Percentiles rank a stretch among this genome's conserved stretches.
Conservation (phyloP, 2,329 filamentous ascomycete species). For the Trichoderma afroharzianum region DNA sequence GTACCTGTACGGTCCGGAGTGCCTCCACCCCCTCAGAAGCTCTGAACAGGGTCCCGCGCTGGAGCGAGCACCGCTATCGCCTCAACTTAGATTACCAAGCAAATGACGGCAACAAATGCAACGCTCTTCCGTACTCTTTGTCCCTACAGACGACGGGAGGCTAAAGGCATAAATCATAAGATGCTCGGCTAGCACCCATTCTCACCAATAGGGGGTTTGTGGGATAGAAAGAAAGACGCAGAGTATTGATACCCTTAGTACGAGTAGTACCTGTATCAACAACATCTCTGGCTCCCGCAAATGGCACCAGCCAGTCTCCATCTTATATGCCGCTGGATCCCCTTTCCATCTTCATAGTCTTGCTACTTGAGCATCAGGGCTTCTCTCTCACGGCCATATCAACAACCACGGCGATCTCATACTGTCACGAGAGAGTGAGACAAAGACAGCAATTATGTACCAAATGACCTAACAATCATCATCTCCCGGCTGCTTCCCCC, state of each 20-base stretch:
- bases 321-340: background rate
- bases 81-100: slow-evolving; percentile 1
- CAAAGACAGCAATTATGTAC: background rate
- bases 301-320: background rate
- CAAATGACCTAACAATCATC: background rate
- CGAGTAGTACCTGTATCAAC: background rate
- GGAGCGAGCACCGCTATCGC: background rate
- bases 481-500: slow-evolving; percentile 5
- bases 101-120: background rate
- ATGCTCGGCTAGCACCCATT: background rate
- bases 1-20: background rate
- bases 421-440: background rate
- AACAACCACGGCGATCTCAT: background rate
- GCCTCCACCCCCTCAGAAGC: background rate
- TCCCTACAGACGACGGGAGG: background rate
- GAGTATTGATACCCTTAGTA: background rate
- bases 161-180: background rate
- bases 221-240: background rate
- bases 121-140: background rate
- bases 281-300: background rate
- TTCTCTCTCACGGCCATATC: background rate
- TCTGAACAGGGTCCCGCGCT: background rate
- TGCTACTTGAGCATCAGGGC: background rate
- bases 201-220: background rate
- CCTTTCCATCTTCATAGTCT: background rate